phyloP scores from a whole-genome alignment of 306 rosid genomes.

The Ceratonia siliqua region DNA sequence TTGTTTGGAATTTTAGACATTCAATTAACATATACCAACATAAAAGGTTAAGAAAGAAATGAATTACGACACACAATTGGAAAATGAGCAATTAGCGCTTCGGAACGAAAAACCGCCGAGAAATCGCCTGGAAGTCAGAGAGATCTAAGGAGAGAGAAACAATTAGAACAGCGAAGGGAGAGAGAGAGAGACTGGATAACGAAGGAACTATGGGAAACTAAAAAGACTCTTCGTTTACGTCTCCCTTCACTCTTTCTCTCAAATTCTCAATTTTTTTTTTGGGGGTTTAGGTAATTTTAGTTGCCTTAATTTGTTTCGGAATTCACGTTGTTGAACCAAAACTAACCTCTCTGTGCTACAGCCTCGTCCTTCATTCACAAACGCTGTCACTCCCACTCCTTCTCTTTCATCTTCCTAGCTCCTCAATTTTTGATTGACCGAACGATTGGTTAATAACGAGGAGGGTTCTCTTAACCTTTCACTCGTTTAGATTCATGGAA shows the following conservation, averaged over 20 bases:
- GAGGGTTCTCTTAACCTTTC: not conserved
- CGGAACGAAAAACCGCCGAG: constrained; percentile 32
- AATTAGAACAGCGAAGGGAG: constrained; percentile 18
- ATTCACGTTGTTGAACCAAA: not conserved
- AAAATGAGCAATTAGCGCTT: constrained; percentile 11
- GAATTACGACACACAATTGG: constrained; percentile 31
- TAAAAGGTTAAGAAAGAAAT: constrained; percentile 22
- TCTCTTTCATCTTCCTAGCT: not conserved
- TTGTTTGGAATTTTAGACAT: not conserved
- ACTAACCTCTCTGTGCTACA: not conserved
- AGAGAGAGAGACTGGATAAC: constrained; percentile 48
- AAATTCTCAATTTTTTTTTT: not conserved
- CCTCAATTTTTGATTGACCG: too few relatives aligned
- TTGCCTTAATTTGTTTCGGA: too few relatives aligned
- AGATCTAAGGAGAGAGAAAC: constrained; percentile 43
- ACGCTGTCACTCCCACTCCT: not conserved
- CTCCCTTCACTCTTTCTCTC: constrained; percentile 28
- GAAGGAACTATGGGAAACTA: constrained; percentile 15
- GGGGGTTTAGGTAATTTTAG: not conserved
- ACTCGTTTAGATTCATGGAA: not conserved
- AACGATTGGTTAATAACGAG: not conserved
- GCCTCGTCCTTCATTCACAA: not conserved
- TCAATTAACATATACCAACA: not conserved
- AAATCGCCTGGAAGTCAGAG: constrained; percentile 41
- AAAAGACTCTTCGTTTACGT: constrained; percentile 35